Conservation (phyloP, 768 basidiomycete species). For the Neoboletus magnificus region DNA sequence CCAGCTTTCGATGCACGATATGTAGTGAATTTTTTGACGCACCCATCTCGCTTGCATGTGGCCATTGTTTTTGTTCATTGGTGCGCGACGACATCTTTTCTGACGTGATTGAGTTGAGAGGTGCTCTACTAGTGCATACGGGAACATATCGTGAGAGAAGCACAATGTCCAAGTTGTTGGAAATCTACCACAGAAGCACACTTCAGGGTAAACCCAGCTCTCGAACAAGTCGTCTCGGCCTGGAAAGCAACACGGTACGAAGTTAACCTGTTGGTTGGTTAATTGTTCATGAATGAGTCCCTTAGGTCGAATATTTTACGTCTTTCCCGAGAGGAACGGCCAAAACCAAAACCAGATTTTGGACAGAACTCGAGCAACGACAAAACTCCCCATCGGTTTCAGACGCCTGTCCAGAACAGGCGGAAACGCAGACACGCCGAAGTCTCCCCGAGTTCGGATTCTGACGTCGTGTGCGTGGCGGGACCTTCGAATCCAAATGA, state of each 20-base stretch:
- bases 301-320: slow-evolving; percentile 43
- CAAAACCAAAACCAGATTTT: slow-evolving; percentile 5
- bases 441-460: slow-evolving; percentile 21
- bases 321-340: slow-evolving; percentile 38
- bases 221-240: slow-evolving; percentile 67
- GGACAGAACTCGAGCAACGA: slow-evolving; percentile 1
- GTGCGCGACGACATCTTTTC: slow-evolving; percentile 39
- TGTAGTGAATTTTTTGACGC: slow-evolving; percentile 72
- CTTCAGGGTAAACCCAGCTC: slow-evolving; percentile 61
- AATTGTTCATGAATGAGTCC: background rate
- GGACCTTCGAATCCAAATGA: slow-evolving; percentile 27
- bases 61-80: slow-evolving; percentile 79
- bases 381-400: slow-evolving; percentile 18
- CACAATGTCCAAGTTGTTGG: slow-evolving; percentile 73
- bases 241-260: slow-evolving; percentile 70
- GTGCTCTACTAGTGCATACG: slow-evolving; percentile 60
- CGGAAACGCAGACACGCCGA: slow-evolving; percentile 37
- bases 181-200: slow-evolving; percentile 56
- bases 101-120: slow-evolving; percentile 5
- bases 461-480: slow-evolving; percentile 28
- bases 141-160: slow-evolving; percentile 50
- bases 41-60: slow-evolving; percentile 71
- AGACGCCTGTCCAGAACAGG: slow-evolving; percentile 16
- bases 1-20: slow-evolving; percentile 67
- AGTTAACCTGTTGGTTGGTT: background rate